phyloP scores from a whole-genome alignment of 176 grass and related monocot genomes.

The Luzula sylvatica region DNA sequence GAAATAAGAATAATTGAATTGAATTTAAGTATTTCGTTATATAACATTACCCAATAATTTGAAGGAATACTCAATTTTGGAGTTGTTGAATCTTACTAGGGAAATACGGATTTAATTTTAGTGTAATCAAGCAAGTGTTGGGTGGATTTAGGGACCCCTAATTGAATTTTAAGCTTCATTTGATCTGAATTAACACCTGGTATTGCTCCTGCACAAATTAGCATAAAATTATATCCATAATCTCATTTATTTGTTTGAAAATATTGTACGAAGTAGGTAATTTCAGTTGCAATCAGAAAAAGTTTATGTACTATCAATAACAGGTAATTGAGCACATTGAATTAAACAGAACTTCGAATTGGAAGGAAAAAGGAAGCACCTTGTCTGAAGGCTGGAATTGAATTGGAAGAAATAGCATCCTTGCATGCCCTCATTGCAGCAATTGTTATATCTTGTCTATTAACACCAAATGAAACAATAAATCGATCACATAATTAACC shows the following conservation, averaged over 20 bases:
- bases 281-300: not conserved
- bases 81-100: constrained; percentile 47
- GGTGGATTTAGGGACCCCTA: constrained; percentile 57
- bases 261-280: not conserved
- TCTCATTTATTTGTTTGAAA: too few species aligned
- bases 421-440: constrained; percentile 83
- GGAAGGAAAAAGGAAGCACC: constrained; percentile 19
- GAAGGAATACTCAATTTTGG: not conserved
- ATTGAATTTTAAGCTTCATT: constrained; percentile 97
- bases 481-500: too few species aligned
- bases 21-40: too few species aligned
- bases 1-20: constrained; percentile 7
- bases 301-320: not conserved
- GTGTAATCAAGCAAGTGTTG: constrained; percentile 66
- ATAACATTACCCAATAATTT: too few species aligned
- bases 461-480: not conserved
- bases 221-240: not conserved
- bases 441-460: constrained; percentile 68
- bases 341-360: not conserved
- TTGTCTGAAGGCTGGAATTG: constrained; percentile 85
- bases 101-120: constrained; percentile 82
- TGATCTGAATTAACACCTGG: constrained; percentile 86
- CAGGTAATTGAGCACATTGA: not conserved
- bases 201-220: constrained; percentile 45
- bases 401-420: constrained; percentile 93